Base-by-base conservation (phyloP, 164 flowering plant genomes). In the Stephania japonica region DNA sequence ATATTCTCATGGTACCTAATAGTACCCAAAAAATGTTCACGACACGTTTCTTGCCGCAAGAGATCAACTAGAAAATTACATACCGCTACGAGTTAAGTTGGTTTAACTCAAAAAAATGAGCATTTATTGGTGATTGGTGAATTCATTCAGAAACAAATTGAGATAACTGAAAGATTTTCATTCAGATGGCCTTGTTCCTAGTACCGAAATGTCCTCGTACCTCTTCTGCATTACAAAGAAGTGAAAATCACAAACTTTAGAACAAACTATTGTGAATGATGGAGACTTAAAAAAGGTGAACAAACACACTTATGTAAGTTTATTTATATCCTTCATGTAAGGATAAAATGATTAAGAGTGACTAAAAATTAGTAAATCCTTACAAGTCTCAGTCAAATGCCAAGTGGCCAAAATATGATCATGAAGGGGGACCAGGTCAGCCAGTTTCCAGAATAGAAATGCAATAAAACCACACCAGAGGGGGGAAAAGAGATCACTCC, bases 121-220 rank as follows among this genome's bases (percentile, higher is more conserved):
- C 53, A 47, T 14, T 47, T 47, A 47, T 47, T 47, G 16, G 10
- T 47, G 53, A 47, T 47, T 14, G 16, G 16, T 47, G 12, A 47
- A 9, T 47, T 2, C 12, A 47, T 47, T 47, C 53, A 47, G 19
- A 70, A 19, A 27, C n/a, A 23, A 8, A 47, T 1, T 5, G 44
- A 38, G 68, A 59, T 13, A 10, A 19, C 11, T 27, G 23, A 42
- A 10, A 42, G 67, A 6, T 78, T 75, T 82, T 78, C 81, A 83
- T 77, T 85, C 90, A 14, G 84, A 71, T 70, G 56, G 87, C 82
- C 86, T 84, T 64, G 81, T 79, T 26, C 90, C 88, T 73, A 87
- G 72, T 53, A 81, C 86, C 21, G 88, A 65, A 72, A 87, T 87
- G 71, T 87, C 90, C 78, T 87, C 85, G 7, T 78, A 87, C 26